phyloP scores from a whole-genome alignment of 1,284 basidiomycete genomes.

The Naganishia sp. region DNA sequence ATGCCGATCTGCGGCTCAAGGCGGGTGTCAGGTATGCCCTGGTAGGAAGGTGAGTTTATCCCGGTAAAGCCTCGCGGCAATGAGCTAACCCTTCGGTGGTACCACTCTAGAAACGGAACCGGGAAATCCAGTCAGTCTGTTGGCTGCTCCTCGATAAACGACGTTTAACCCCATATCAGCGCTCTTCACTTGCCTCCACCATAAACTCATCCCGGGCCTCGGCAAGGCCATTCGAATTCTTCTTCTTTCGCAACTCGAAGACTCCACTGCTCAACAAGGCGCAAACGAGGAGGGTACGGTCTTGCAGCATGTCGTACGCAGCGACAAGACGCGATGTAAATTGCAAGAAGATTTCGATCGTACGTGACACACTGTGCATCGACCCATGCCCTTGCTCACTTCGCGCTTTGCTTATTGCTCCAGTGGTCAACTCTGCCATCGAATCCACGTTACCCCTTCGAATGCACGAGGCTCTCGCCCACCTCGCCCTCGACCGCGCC shows the following conservation, averaged over 20 bases:
- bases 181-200: constrained; percentile 56
- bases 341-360: constrained; percentile 44
- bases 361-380: too few relatives aligned
- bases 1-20: constrained; percentile 61
- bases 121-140: too few relatives aligned
- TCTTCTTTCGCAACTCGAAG: constrained; percentile 59
- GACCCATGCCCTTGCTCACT: not conserved
- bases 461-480: not conserved
- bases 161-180: constrained; percentile 38
- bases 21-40: constrained; percentile 60
- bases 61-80: constrained; percentile 44
- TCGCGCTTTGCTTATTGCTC: not conserved
- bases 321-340: constrained; percentile 38
- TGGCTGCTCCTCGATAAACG: constrained; percentile 21
- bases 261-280: constrained; percentile 43
- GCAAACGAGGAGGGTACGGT: too few relatives aligned
- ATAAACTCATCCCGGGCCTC: constrained; percentile 60
- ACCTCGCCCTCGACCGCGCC: not conserved
- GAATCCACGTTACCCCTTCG: too few relatives aligned
- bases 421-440: too few relatives aligned
- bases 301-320: constrained; percentile 50
- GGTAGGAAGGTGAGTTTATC: constrained; percentile 51
- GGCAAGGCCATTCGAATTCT: constrained; percentile 59
- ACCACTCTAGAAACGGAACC: too few relatives aligned
- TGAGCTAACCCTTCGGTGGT: too few relatives aligned